Conservation (phyloP, 2,329 filamentous ascomycete genomes). For the Monosporascus sp. region DNA sequence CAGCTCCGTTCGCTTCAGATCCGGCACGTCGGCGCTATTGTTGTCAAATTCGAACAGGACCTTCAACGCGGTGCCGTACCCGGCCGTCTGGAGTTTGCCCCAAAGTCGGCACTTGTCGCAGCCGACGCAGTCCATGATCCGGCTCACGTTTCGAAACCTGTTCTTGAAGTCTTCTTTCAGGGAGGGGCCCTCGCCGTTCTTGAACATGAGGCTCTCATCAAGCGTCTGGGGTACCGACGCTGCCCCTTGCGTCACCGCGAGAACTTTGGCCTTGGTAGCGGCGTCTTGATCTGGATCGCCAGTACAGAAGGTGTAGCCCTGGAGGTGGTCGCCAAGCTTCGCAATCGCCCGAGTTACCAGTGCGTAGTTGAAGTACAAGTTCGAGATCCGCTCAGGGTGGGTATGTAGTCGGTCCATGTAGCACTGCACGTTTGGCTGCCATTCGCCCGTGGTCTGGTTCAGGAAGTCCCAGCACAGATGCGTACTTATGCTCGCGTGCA, state of each 20-base stretch:
- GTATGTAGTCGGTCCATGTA: conserved; percentile 81
- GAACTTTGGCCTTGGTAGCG: conserved; percentile 74
- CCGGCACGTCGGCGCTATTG: conserved; percentile 56
- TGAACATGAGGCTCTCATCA: conserved; percentile 94
- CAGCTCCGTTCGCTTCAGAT: conserved; percentile 81
- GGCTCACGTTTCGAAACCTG: conserved; percentile 92
- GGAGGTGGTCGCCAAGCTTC: conserved; percentile 79
- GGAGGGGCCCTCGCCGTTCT: conserved; percentile 65
- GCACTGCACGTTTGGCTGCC: conserved; percentile 85
- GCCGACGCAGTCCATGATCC: conserved; percentile 97
- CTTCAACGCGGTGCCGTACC: conserved; percentile 92
- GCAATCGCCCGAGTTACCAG: conserved; percentile 87
- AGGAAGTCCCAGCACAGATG: conserved; percentile 95
- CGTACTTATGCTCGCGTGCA: conserved; percentile 96
- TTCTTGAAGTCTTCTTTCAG: conserved; percentile 97
- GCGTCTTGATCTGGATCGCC: conserved; percentile 76
- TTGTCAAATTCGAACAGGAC: conserved; percentile 91
- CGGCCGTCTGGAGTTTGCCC: conserved; percentile 94
- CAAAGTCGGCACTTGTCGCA: conserved; percentile 98
- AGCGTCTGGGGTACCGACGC: conserved; percentile 75
- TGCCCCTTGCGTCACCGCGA: conserved; percentile 67
- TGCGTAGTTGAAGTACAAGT: conserved; percentile 98
- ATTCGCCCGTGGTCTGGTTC: conserved; percentile 89
- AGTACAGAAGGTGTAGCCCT: conserved; percentile 85
- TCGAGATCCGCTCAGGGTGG: conserved; percentile 87